phyloP scores from a whole-genome alignment of 768 basidiomycete species.

The Flagelloscypha sp. region DNA sequence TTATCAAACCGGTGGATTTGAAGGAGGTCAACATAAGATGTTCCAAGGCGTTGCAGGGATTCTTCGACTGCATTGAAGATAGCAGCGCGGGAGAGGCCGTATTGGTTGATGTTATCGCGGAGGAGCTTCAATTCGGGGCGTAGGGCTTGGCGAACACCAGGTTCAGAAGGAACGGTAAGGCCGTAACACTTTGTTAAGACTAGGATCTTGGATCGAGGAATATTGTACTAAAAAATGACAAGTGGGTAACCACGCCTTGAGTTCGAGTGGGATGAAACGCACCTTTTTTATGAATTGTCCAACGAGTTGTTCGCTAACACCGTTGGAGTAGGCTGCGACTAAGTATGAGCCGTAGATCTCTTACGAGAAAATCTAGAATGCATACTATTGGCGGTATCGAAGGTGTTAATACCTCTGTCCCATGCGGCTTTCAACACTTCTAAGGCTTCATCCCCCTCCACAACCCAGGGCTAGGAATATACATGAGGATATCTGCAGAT shows the following conservation, averaged over 20 bases:
- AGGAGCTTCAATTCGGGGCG: constrained; percentile 1
- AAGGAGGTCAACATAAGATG: constrained; percentile 25
- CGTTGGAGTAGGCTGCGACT: constrained; percentile 31
- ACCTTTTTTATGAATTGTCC: constrained; percentile 6
- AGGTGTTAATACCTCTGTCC: constrained; percentile 27
- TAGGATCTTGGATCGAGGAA: constrained; percentile 15
- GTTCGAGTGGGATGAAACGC: not conserved
- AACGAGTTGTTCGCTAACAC: constrained; percentile 17
- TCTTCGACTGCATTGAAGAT: constrained; percentile 28
- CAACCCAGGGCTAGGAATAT: constrained; percentile 35
- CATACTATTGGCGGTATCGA: constrained; percentile 31
- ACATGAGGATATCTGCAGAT: not conserved
- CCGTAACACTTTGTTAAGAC: constrained; percentile 16
- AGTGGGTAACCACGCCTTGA: not conserved
- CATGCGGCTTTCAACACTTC: constrained; percentile 41
- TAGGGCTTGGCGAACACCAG: not conserved
- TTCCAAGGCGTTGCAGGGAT: constrained; percentile 20
- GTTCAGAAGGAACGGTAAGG: constrained; percentile 9
- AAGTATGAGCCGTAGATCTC: too few species aligned
- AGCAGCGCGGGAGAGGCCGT: constrained; percentile 17
- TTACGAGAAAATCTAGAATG: too few species aligned
- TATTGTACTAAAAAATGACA: constrained; percentile 14
- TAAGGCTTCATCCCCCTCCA: constrained; percentile 35
- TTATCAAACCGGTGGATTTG: constrained; percentile 37
- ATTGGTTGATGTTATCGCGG: constrained; percentile 16